Conservation (phyloP, 495 filamentous ascomycete species). For the Penicillium cataractarum region DNA sequence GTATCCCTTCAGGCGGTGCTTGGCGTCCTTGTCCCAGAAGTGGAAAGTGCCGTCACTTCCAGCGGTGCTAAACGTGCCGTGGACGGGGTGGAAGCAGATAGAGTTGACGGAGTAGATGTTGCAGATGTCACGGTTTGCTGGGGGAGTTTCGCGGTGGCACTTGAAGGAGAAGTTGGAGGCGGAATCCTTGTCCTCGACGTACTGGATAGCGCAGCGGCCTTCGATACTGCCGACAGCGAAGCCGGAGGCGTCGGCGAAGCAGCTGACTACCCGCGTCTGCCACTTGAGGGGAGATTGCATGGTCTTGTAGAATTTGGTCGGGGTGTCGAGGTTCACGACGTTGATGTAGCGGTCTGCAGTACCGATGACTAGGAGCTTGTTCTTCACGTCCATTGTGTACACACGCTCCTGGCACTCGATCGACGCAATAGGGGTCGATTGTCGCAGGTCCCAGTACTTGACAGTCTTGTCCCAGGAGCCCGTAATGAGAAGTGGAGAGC, state of each 20-base stretch:
- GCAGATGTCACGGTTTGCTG: slow-evolving; percentile 63
- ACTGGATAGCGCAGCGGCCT: slow-evolving; percentile 86
- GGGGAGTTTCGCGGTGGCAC: slow-evolving; percentile 79
- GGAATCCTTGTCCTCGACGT: slow-evolving; percentile 83
- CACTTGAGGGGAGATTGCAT: slow-evolving; percentile 83
- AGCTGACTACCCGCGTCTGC: slow-evolving; percentile 85
- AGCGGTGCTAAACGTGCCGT: slow-evolving; percentile 89
- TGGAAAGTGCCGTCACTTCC: slow-evolving; percentile 88
- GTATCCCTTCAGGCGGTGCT: slow-evolving; percentile 84
- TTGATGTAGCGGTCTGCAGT: slow-evolving; percentile 90
- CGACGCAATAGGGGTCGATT: slow-evolving; percentile 61
- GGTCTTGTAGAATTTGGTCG: slow-evolving; percentile 77
- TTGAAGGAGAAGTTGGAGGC: slow-evolving; percentile 89
- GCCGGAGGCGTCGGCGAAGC: slow-evolving; percentile 79
- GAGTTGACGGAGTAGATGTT: slow-evolving; percentile 90
- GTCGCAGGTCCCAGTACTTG: slow-evolving; percentile 92
- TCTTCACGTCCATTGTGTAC: slow-evolving; percentile 83
- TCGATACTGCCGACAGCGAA: slow-evolving; percentile 90
- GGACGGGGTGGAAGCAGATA: slow-evolving; percentile 84
- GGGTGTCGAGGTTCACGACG: slow-evolving; percentile 79
- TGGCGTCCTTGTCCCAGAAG: slow-evolving; percentile 89
- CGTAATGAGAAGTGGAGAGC: slow-evolving; percentile 72
- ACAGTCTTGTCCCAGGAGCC: slow-evolving; percentile 96
- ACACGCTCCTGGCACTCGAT: slow-evolving; percentile 77
- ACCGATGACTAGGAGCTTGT: slow-evolving; percentile 76